Evolutionary conservation across 1,284 basidiomycete species (phyloP).

Genomic region (Sanghuangporus baumii): DNA sequence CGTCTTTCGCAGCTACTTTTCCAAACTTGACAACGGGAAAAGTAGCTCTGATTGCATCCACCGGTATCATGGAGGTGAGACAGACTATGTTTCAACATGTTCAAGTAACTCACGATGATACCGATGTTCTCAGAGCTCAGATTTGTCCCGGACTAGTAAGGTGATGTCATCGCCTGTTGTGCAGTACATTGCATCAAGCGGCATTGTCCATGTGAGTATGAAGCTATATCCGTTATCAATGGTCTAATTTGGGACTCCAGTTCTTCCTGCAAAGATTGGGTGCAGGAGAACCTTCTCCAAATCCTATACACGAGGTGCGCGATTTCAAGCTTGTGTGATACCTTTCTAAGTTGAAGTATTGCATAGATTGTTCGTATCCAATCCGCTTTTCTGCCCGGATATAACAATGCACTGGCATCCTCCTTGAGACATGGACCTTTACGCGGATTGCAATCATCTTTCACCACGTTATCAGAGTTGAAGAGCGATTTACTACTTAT

Average conservation of each 20-base stretch:
- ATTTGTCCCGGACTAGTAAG: conserved; percentile 63
- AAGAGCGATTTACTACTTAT: conserved; percentile 50
- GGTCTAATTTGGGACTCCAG: neutral
- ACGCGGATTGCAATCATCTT: conserved; percentile 49
- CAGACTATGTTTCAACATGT: neutral
- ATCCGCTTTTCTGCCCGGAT: conserved; percentile 66
- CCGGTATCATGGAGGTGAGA: conserved; percentile 60
- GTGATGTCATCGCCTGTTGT: conserved; percentile 68
- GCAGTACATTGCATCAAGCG: conserved; percentile 55
- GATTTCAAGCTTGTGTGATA: neutral
- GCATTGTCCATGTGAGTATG: conserved; percentile 47
- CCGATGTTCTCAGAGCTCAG: conserved; percentile 39
- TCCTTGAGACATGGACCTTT: conserved; percentile 70
- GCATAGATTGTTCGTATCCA: conserved; percentile 60
- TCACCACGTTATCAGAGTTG: conserved; percentile 37
- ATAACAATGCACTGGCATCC: conserved; percentile 65
- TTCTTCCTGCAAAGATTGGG: conserved; percentile 7
- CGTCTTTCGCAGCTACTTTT: conserved; percentile 63
- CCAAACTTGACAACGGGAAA: conserved; percentile 61
- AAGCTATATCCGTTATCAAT: neutral
- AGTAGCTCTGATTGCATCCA: conserved; percentile 58
- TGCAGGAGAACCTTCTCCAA: conserved; percentile 8
- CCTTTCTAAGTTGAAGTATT: neutral
- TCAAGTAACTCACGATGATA: neutral
- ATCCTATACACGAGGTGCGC: conserved; percentile 13